A percentile compares a stretch with the other conserved stretches of the same genome.
phyloP scores from a whole-genome alignment of 257 asterid genomes.

The Nicotiana noctiflora region DNA sequence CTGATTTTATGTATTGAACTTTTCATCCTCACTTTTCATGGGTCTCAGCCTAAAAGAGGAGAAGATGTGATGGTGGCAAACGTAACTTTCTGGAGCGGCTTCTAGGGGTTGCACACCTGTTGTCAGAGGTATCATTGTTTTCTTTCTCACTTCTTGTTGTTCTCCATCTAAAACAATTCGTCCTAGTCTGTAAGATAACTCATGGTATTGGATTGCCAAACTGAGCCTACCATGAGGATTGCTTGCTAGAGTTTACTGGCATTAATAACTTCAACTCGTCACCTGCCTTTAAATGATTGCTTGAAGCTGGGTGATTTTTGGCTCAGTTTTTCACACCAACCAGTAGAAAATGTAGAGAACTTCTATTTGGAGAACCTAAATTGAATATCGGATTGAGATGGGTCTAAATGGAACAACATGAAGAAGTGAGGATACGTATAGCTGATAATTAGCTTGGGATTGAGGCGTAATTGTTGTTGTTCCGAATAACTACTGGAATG shows the following conservation, averaged over 20 bases:
- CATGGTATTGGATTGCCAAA: background rate
- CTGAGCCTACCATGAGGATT: background rate
- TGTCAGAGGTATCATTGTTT: constrained; percentile 43
- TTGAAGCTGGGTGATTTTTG: too few species aligned
- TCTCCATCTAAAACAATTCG: background rate
- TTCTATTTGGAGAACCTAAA: background rate
- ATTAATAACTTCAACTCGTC: background rate
- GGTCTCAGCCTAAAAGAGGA: constrained; percentile 70
- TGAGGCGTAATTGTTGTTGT: background rate
- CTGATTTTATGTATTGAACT: background rate
- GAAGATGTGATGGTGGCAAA: constrained; percentile 43
- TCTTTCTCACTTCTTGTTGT: background rate
- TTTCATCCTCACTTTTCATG: background rate
- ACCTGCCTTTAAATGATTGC: too few species aligned
- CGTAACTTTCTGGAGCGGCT: constrained; percentile 76
- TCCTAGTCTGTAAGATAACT: background rate
- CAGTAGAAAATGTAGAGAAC: background rate
- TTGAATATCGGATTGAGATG: too few species aligned
- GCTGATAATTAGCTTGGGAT: background rate
- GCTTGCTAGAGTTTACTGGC: background rate
- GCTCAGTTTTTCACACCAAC: background rate
- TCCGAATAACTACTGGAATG: background rate
- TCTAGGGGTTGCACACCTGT: constrained; percentile 63
- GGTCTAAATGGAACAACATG: background rate
- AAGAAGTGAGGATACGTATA: background rate